Base-by-base conservation (phyloP, 2,329 filamentous ascomycete genomes). In the Xylariaceae sp. region DNA sequence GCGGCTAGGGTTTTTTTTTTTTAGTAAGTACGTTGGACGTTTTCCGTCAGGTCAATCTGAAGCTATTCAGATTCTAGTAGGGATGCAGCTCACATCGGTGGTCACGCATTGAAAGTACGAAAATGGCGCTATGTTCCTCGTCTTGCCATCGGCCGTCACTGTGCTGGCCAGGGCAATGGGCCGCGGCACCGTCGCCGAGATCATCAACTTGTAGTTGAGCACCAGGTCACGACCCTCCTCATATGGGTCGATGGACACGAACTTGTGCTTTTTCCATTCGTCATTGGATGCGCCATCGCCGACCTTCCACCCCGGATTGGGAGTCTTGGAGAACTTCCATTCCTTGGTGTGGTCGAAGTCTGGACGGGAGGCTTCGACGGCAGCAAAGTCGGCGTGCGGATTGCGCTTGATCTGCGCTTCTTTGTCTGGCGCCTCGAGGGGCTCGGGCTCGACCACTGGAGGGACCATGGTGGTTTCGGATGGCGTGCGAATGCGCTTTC, bases 361-460 rank as follows among this genome's bases (percentile, higher is more conserved):
- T 4, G n/a, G 39, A 9, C n/a, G 40, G 4, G 28, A 18, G 3
- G 43, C 44, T 33, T 51, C 43, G 16, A 51, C 48, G 13, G 32
- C 41, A 2, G 40, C 37, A 19, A 47, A 51, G 35, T 51, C 34
- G 17, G n/a, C 31, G 34, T 51, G 47, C 13, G 48, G 48, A 33
- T 49, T 51, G 12, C 48, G 44, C 29, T 50, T 33, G 28, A 55
- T 39, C 9, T 51, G 6, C 30, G 52, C 45, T 43, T 55, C 52
- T 43, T 55, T 55, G 38, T 54, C 50, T n/a, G 38, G 39, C 9
- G 51, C 48, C 34, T 55, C 49, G 8, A 52, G 9, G 16, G 32
- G 42, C 22, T 34, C 32, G n/a, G 30, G 9, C 13, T 26, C 19
- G 19, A 42, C 26, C 13, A 41, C 17, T 8, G 30, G 9, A n/a